Percentiles rank a stretch among this genome's conserved stretches.
These are phyloP conservation scores for Aspergillus mulundensis DNA, from an alignment of 495 filamentous ascomycete species.

Conservation along the genomic window DNA sequence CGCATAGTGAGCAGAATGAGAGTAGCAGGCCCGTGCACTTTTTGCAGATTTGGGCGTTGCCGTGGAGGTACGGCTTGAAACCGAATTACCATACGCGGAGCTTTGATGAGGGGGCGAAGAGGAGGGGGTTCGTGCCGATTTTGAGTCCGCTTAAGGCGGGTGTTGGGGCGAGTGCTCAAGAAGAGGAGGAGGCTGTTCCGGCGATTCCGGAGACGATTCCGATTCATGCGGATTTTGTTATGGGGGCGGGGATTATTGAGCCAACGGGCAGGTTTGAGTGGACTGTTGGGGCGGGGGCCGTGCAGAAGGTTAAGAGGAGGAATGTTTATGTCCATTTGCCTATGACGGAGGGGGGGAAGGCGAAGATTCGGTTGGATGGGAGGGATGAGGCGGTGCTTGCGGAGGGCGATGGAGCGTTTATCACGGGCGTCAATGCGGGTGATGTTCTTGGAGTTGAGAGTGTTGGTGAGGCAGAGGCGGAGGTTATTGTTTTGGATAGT, in stretches of 20 bases:
- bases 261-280: constrained; percentile 53
- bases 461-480: constrained; percentile 61
- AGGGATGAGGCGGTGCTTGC: constrained; percentile 57
- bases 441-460: constrained; percentile 59
- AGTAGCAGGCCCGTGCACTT: constrained; percentile 63
- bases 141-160: constrained; percentile 67
- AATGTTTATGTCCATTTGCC: constrained; percentile 75
- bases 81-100: constrained; percentile 67
- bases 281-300: constrained; percentile 51
- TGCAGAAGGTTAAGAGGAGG: constrained; percentile 44
- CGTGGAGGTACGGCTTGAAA: constrained; percentile 62
- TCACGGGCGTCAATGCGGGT: constrained; percentile 51
- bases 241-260: constrained; percentile 65
- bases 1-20: constrained; percentile 74
- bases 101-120: constrained; percentile 65
- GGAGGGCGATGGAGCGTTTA: constrained; percentile 75
- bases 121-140: constrained; percentile 61
- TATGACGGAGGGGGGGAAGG: constrained; percentile 67
- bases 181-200: constrained; percentile 57
- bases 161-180: constrained; percentile 48
- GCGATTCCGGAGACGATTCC: constrained; percentile 61
- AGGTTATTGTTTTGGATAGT: constrained; percentile 62
- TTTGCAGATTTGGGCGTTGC: constrained; percentile 76
- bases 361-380: constrained; percentile 59
- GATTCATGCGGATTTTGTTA: constrained; percentile 74